A percentile compares a stretch with the other conserved stretches of the same genome.
Evolutionary conservation across 2,329 filamentous ascomycete genomes (phyloP).

Genomic region (Periconia macrospinosa): DNA sequence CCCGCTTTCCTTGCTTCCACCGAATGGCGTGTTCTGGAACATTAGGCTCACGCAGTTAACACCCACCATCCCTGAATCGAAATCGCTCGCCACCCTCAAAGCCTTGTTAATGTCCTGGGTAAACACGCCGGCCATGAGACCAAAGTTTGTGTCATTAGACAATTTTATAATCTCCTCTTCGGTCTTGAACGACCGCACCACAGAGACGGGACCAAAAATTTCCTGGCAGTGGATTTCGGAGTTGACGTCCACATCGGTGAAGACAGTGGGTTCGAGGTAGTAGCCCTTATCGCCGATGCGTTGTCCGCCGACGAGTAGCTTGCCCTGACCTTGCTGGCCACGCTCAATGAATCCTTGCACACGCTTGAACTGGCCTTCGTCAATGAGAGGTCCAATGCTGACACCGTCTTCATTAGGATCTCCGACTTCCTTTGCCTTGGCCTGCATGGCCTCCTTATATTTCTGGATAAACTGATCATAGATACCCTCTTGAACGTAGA

Average conservation of each 20-base stretch:
- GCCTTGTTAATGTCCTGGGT: conserved; percentile 45
- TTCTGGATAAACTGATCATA: conserved; percentile 41
- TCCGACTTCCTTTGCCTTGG: conserved; percentile 32
- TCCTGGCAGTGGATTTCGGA: conserved; percentile 42
- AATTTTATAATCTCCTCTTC: conserved; percentile 44
- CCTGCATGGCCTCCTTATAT: conserved; percentile 38
- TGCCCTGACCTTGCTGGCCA: conserved; percentile 31
- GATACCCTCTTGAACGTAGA: conserved; percentile 45
- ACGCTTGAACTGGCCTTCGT: conserved; percentile 38
- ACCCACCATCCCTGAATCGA: conserved; percentile 40
- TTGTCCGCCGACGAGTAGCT: conserved; percentile 38
- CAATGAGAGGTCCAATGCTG: conserved; percentile 38
- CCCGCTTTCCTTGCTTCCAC: conserved; percentile 55
- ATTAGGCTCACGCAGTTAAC: conserved; percentile 38
- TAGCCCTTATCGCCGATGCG: conserved; percentile 33
- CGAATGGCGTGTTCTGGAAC: conserved; percentile 51
- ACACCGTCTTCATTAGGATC: conserved; percentile 32
- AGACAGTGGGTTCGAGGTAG: conserved; percentile 41
- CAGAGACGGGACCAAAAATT: conserved; percentile 43
- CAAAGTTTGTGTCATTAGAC: conserved; percentile 44
- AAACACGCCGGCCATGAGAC: conserved; percentile 43
- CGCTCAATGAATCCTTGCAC: conserved; percentile 41
- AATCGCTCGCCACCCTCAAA: conserved; percentile 33
- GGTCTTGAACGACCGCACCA: conserved; percentile 40
- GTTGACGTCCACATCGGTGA: conserved; percentile 33